Percentiles rank a stretch among this genome's conserved stretches.
Evolutionary conservation across 331 rosid species (phyloP).

Genomic region (Dryas integrifolia): DNA sequence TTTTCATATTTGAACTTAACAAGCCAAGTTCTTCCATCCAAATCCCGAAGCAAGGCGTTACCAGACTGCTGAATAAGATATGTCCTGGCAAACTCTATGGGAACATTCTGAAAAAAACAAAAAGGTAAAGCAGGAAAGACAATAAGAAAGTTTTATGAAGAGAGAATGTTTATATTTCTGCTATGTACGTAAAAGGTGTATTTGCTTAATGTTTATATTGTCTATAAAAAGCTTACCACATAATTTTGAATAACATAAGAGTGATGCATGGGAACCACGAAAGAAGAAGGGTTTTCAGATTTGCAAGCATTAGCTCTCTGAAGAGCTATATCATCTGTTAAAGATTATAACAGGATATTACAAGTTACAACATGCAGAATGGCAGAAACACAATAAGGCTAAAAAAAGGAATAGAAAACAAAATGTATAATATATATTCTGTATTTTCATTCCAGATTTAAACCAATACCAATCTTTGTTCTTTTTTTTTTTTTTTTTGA

Average conservation of each 20-base stretch:
- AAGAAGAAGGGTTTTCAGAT: conserved; percentile 2
- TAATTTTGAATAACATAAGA: not conserved
- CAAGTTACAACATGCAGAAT: too few species aligned
- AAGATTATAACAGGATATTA: too few species aligned
- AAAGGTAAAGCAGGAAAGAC: not conserved
- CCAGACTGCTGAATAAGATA: not conserved
- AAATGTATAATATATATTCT: too few species aligned
- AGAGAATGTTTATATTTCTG: not conserved
- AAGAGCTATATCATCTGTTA: not conserved
- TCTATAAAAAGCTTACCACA: not conserved
- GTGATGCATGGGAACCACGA: not conserved
- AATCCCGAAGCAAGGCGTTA: not conserved
- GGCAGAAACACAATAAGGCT: too few species aligned
- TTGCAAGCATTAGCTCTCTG: conserved; percentile 8
- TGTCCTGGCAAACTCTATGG: not conserved
- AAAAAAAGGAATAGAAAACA: too few species aligned
- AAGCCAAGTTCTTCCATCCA: not conserved
- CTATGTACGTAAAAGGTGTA: not conserved
- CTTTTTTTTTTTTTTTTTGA: too few species aligned
- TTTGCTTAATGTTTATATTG: not conserved
- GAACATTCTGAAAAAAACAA: not conserved
- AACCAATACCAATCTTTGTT: too few species aligned
- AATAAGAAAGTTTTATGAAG: not conserved
- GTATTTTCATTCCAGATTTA: too few species aligned
- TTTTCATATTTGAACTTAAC: not conserved